Base-by-base conservation (phyloP, 129 eudicot species). In the Mikania micrantha region DNA sequence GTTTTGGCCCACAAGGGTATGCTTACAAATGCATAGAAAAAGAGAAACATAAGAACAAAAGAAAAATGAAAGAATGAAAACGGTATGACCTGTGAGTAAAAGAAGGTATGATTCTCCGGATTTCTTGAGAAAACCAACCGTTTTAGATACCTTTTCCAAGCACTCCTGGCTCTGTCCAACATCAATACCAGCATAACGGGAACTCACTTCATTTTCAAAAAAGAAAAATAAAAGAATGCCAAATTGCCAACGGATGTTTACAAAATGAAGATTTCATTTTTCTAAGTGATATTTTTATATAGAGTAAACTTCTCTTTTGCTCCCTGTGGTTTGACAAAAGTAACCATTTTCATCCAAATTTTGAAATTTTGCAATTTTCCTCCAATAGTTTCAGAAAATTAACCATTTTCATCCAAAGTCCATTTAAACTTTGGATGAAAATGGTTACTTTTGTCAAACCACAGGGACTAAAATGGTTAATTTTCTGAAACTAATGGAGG, bases 121-220 rank as follows among this genome's bases (percentile, higher is more conserved):
- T 41, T 78, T 85, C 22, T 82, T 73, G 53, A 93, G 96, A 74
- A 88, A 86, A 38, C 77, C 69, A 53, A 93, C 75, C 11, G 98
- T 86, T 71, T 86, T 80, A 31, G 92, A 77, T 63, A 88, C 88
- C 70, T 93, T 93, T 70, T 88, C 89, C 84, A 93, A 72, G 83
- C 98, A 93, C 67, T 88, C 96, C 79, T 82, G 72, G 81, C 98
- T 93, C 98, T 93, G 87, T 56, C 28, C 66, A 62, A 36, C 60
- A 64, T 48, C 50, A 35, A 25, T 32, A 53, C 60, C 41, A 35
- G 7, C 22, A 58, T 40, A 45, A 35, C 19, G 40, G 45, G 24
- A 70, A 74, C 54, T 8, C 41, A 17, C 42, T 29, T 36, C 69
- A 39, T 52, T 52, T n/a, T 35, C 9, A 17, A 10, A 24, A 34